Conservation (phyloP, 2,329 filamentous ascomycete genomes). For the Fonsecaea erecta region DNA sequence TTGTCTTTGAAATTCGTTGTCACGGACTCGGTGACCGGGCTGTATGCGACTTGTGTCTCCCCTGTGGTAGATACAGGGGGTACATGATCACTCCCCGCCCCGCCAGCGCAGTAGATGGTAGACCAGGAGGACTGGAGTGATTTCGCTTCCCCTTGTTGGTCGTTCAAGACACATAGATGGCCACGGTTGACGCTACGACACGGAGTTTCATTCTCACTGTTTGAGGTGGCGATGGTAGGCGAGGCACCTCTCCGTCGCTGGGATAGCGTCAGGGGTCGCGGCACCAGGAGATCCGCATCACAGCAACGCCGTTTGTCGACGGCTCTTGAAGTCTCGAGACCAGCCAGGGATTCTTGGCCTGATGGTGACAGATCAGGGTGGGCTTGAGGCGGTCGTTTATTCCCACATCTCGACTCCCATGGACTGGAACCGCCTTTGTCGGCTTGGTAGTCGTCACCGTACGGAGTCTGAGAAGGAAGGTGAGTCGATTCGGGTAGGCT, state of each 20-base stretch:
- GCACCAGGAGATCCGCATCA: neutral
- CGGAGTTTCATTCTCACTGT: neutral
- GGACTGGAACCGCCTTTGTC: neutral
- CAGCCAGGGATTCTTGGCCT: neutral
- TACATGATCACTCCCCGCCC: neutral
- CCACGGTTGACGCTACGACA: neutral
- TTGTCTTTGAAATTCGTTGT: neutral
- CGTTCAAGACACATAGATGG: neutral
- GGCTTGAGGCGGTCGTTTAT: neutral
- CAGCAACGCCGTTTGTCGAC: neutral
- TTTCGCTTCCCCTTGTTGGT: neutral
- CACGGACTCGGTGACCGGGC: neutral
- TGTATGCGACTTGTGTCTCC: neutral
- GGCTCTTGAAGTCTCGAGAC: neutral
- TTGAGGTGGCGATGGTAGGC: neutral
- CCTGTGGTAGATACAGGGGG: neutral
- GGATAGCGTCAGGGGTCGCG: neutral
- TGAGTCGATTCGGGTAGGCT: neutral
- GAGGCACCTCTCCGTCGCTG: neutral
- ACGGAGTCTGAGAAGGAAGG: neutral
- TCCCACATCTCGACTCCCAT: neutral
- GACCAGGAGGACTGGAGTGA: neutral
- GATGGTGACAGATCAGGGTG: neutral
- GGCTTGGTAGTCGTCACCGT: neutral
- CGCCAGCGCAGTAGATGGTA: neutral